These are phyloP conservation scores for Isatis tinctoria DNA, from an alignment of 345 rosid genomes.

Conservation along the genomic window DNA sequence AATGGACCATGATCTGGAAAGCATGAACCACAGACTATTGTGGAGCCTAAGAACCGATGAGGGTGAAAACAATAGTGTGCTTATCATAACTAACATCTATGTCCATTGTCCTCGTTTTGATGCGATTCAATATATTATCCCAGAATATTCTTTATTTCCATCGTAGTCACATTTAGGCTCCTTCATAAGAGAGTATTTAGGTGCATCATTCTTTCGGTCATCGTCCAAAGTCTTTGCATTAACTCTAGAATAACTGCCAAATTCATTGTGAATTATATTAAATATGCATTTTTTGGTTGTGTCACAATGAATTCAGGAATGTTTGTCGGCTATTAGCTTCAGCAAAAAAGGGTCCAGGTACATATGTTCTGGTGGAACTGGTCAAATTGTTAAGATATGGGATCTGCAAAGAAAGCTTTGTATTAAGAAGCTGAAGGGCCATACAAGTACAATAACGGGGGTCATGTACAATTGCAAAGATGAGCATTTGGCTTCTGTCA, in stretches of 20 bases:
- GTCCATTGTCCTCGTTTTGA: neutral
- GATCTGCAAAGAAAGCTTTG: conserved; percentile 93
- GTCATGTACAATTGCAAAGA: conserved; percentile 97
- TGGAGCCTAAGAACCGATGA: neutral
- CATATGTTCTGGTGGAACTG: conserved; percentile 91
- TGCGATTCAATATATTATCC: neutral
- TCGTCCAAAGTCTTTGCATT: too few relatives aligned
- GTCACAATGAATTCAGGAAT: conserved; percentile 53
- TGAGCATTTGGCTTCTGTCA: conserved; percentile 93
- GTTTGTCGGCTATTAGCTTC: conserved; percentile 75
- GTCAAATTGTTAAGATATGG: conserved; percentile 93
- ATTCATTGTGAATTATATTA: neutral
- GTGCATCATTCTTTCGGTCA: conserved; percentile 5
- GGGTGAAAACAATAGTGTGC: neutral
- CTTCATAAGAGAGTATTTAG: neutral
- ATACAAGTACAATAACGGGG: conserved; percentile 73
- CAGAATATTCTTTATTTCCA: neutral
- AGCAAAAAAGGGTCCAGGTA: conserved; percentile 88
- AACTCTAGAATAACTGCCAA: neutral
- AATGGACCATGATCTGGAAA: neutral
- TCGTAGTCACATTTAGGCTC: neutral
- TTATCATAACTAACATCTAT: neutral
- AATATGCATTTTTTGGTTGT: neutral
- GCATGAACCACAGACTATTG: neutral
- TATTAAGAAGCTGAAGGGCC: conserved; percentile 93